A percentile compares a stretch with the other conserved stretches of the same genome.
Evolutionary conservation across 2,329 filamentous ascomycete species (phyloP).

Genomic region (Pestalotiopsis sp.): DNA sequence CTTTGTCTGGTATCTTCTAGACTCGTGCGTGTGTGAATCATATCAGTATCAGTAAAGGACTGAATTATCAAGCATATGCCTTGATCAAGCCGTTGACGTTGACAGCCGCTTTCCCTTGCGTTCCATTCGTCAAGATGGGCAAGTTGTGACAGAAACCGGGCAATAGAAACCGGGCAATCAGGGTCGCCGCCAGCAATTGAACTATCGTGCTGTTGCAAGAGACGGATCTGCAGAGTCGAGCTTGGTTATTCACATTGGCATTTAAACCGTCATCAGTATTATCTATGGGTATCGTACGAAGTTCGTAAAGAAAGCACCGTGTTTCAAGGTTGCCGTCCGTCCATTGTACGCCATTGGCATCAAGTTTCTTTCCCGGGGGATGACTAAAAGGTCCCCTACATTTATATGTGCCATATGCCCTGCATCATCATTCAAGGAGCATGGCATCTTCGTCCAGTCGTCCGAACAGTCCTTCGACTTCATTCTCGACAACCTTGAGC

Average conservation of each 20-base stretch:
- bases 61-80: not conserved
- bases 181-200: no score
- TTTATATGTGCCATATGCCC: not conserved
- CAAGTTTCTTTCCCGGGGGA: not conserved
- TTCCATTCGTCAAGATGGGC: no score
- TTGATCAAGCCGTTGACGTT: not conserved
- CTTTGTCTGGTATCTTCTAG: not conserved
- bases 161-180: no score
- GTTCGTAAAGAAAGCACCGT: not conserved
- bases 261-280: not conserved
- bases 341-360: not conserved
- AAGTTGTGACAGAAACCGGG: no score
- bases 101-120: no score
- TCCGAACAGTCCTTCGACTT: constrained; percentile 65
- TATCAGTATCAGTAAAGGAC: not conserved
- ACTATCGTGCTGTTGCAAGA: not conserved
- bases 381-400: not conserved
- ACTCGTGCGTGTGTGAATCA: not conserved
- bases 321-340: not conserved
- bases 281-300: not conserved
- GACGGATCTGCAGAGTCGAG: not conserved
- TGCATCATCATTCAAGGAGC: constrained; percentile 47
- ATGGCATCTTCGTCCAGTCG: constrained; percentile 61
- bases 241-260: not conserved
- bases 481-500: constrained; percentile 58